Percentiles rank a stretch among this genome's conserved stretches.
Evolutionary conservation across 1,139 yeast genomes (phyloP).

Genomic region (Taphrina confusa): DNA sequence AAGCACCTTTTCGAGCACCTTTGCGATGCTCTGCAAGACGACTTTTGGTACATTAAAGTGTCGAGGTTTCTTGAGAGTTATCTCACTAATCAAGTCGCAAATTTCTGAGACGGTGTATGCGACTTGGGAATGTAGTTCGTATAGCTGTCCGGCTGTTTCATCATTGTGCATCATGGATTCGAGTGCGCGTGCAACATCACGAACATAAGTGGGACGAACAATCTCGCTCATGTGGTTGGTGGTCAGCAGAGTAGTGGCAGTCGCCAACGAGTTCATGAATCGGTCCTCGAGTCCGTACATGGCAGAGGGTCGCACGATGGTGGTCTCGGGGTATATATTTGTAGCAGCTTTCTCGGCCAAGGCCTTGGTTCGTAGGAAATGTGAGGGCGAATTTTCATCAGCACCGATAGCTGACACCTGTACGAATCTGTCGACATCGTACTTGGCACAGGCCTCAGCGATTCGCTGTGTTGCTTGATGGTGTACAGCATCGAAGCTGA

Average conservation of each 20-base stretch:
- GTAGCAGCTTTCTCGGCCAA: slow-evolving; percentile 71
- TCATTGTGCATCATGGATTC: slow-evolving; percentile 82
- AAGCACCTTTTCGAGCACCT: slow-evolving; percentile 55
- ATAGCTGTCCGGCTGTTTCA: slow-evolving; percentile 73
- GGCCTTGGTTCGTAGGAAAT: slow-evolving; percentile 74
- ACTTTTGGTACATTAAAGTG: slow-evolving; percentile 59
- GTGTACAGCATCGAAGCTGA: slow-evolving; percentile 75
- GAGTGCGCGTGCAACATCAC: slow-evolving; percentile 76
- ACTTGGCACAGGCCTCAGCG: slow-evolving; percentile 70
- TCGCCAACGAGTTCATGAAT: slow-evolving; percentile 64
- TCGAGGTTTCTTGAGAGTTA: slow-evolving; percentile 52
- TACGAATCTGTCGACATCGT: slow-evolving; percentile 71
- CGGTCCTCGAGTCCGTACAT: slow-evolving; percentile 77
- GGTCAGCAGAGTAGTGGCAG: slow-evolving; percentile 57
- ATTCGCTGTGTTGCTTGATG: slow-evolving; percentile 77
- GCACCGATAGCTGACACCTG: slow-evolving; percentile 85
- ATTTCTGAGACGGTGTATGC: slow-evolving; percentile 64
- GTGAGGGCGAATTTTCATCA: slow-evolving; percentile 64
- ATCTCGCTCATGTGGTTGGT: slow-evolving; percentile 67
- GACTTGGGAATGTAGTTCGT: slow-evolving; percentile 75
- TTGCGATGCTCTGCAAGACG: slow-evolving; percentile 52
- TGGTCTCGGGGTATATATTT: slow-evolving; percentile 69
- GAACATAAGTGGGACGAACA: slow-evolving; percentile 71
- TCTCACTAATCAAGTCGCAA: slow-evolving; percentile 68
- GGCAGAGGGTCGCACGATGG: slow-evolving; percentile 84